A percentile compares a stretch with the other conserved stretches of the same genome.
phyloP scores from a whole-genome alignment of 768 basidiomycete species.

The Russula vinacea region DNA sequence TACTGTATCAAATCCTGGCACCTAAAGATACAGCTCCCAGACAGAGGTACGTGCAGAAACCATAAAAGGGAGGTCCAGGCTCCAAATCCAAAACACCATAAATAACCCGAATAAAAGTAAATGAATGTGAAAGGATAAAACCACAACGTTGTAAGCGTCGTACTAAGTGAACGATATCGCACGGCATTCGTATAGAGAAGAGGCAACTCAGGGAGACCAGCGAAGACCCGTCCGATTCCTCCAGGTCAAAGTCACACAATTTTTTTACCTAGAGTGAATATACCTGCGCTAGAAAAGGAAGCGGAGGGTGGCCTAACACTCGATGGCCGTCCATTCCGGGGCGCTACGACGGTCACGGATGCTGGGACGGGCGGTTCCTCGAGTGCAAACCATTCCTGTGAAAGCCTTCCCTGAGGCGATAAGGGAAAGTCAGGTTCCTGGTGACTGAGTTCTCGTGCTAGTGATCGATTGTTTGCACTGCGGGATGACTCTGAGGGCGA shows the following conservation, averaged over 20 bases:
- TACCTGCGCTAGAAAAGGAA: background rate
- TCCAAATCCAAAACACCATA: background rate
- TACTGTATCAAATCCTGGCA: background rate
- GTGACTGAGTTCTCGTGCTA: background rate
- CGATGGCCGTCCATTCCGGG: background rate
- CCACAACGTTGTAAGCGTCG: too few species aligned
- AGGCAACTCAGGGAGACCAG: background rate
- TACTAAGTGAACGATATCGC: too few species aligned
- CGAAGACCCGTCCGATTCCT: background rate
- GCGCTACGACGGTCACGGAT: background rate
- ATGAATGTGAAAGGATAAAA: background rate
- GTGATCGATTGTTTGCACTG: background rate
- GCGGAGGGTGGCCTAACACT: background rate
- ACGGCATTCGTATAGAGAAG: background rate
- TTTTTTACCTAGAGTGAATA: background rate
- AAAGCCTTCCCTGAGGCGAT: slow-evolving; percentile 14
- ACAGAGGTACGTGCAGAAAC: background rate
- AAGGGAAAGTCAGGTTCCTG: slow-evolving; percentile 23
- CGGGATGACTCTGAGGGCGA: background rate
- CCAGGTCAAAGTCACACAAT: background rate
- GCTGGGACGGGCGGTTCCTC: background rate
- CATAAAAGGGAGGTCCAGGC: background rate
- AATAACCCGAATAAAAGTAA: background rate
- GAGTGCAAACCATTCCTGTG: slow-evolving; percentile 3
- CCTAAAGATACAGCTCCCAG: slow-evolving; percentile 8